phyloP scores from a whole-genome alignment of 495 filamentous ascomycete genomes.

The Bacidia gigantensis region DNA sequence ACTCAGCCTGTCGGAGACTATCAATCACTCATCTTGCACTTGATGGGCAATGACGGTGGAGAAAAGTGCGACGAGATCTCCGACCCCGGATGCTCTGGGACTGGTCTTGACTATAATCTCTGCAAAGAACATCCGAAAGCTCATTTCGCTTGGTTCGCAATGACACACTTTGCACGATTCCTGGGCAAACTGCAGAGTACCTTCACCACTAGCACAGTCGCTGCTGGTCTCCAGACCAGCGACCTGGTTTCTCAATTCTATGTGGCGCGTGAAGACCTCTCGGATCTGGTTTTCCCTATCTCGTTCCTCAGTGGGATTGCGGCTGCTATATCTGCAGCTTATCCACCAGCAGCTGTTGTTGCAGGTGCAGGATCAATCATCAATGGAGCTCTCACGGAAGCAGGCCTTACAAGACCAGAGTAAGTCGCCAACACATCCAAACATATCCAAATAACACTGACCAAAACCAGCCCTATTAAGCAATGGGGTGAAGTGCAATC shows the following conservation, averaged over 20 bases:
- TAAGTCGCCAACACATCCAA: background rate
- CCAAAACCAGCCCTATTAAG: background rate
- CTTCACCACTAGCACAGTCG: background rate
- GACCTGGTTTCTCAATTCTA: background rate
- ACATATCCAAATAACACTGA: background rate
- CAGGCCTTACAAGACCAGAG: background rate
- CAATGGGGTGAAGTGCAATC: background rate
- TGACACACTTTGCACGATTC: slow-evolving; percentile 1
- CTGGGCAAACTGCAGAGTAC: slow-evolving; percentile 1
- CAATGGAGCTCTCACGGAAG: background rate
- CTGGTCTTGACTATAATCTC: background rate
- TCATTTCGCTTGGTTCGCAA: background rate
- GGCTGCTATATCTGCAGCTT: background rate
- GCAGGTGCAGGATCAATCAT: background rate
- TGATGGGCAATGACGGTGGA: slow-evolving; percentile 1
- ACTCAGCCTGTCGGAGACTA: background rate
- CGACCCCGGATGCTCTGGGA: background rate
- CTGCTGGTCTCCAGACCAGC: background rate
- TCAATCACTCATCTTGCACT: background rate
- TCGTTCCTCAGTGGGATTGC: background rate
- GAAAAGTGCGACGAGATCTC: slow-evolving; percentile 5
- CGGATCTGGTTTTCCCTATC: background rate
- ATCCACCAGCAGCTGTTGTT: background rate
- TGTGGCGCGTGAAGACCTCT: background rate
- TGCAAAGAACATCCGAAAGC: slow-evolving; percentile 3